Base-by-base conservation (phyloP, 2,329 filamentous ascomycete genomes). In the Aspergillus tamarii region DNA sequence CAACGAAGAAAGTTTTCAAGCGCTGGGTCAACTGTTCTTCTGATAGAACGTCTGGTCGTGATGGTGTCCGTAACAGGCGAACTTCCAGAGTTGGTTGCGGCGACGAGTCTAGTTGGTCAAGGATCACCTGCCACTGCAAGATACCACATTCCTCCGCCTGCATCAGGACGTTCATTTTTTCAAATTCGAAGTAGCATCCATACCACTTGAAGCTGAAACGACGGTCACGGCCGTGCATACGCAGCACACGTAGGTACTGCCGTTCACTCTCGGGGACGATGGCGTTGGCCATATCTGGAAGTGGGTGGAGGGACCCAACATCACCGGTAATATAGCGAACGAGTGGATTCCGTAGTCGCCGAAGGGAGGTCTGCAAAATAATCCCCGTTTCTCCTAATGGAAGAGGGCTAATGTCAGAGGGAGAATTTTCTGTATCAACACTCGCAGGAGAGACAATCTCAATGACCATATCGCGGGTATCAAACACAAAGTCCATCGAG, bases 291-390 rank as follows among this genome's bases (percentile, higher is more conserved):
- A 63, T 5, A 0, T 70, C 57, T 0, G 79, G 72, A 0, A 82
- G 61, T 1, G 71, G 48, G 39, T 80, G 80, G 0, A 83, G 52
- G 0, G 80, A 82, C 0, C 77, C 80, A 1, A 83, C 26, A 30
- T 84, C 81, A 0, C 81, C 80, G 0, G 77, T 80, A 2, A 81
- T 62, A 58, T 83, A 84, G 26, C 82, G 77, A 0, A 84, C 71
- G 0, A 84, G 68, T 0, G 82, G 82, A 14, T 84, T 80, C 0
- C 80, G 76, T 3, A 82, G 65, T 0, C 80, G 76, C 26, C 77
- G 73, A 0, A 84, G 71, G 0, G 77, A 82, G 0, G 81, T 83
- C 52, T 82, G 78, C 1, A 79, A 76, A 19, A 84, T 69, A 0
- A 80, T 64, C 0, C 81, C 81, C 0, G 64, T 63, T 45, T 80